phyloP scores from a whole-genome alignment of 805 yeast species.

The Zygoascus flipseniorum region DNA sequence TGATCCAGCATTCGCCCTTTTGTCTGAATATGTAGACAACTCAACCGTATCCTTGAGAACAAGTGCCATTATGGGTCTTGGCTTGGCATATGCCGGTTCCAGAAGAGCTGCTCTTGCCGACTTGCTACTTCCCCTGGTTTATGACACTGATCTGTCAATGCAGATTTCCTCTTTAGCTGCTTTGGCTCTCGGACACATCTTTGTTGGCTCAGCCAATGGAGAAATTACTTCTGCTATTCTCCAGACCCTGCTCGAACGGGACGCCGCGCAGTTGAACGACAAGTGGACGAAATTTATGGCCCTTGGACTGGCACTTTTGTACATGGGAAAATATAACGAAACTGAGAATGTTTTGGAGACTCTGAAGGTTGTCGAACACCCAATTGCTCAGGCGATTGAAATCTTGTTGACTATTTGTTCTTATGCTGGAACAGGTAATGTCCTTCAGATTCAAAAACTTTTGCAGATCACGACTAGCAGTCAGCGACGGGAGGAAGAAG shows the following conservation, averaged over 20 bases:
- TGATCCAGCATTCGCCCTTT: slow-evolving; percentile 79
- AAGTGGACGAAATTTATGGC: slow-evolving; percentile 89
- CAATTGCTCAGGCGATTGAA: slow-evolving; percentile 80
- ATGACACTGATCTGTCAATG: slow-evolving; percentile 64
- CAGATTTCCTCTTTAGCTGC: slow-evolving; percentile 84
- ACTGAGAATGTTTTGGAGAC: slow-evolving; percentile 88
- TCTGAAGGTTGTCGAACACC: slow-evolving; percentile 90
- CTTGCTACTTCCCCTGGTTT: slow-evolving; percentile 70
- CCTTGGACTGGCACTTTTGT: slow-evolving; percentile 82
- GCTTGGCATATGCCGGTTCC: slow-evolving; percentile 92
- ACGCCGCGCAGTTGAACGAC: slow-evolving; percentile 62
- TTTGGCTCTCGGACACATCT: slow-evolving; percentile 84
- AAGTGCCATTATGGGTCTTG: slow-evolving; percentile 84
- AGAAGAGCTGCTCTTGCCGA: slow-evolving; percentile 75
- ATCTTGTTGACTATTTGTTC: slow-evolving; percentile 89
- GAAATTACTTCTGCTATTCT: slow-evolving; percentile 88
- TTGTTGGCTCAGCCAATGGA: slow-evolving; percentile 93
- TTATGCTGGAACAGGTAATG: slow-evolving; percentile 96
- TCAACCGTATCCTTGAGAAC: slow-evolving; percentile 56
- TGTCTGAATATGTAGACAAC: slow-evolving; percentile 70
- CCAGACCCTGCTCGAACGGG: slow-evolving; percentile 83
- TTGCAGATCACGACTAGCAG: slow-evolving; percentile 61
- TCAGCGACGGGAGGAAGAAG: slow-evolving; percentile 52
- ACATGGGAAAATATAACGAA: slow-evolving; percentile 89
- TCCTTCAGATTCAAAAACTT: slow-evolving; percentile 83